Base-by-base conservation (phyloP, 768 basidiomycete genomes). In the Amanita muscaria region DNA sequence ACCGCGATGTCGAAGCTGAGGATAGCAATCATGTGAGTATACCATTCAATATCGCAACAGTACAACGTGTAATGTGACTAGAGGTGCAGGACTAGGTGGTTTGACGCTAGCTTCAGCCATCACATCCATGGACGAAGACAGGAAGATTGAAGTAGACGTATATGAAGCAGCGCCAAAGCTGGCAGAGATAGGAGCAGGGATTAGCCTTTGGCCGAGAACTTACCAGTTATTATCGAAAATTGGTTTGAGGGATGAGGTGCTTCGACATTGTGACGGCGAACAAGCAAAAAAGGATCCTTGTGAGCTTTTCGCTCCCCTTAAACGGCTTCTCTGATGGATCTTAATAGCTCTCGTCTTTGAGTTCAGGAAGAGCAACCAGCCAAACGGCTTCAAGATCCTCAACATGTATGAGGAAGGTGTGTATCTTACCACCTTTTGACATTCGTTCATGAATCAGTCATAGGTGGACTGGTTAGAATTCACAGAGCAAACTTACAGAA, bases 401-500 rank as follows among this genome's bases (percentile, higher is more conserved):
- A 66, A 68, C 14, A 56, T 84, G 38, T 58, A 72, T 31, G 75
- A 78, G 0, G 72, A 78, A 56, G 82, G 83, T 31, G n/a, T 9
- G 3, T 23, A 11, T 23, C 40, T 37, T 40, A 30, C 23, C 29
- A 29, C 48, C 24, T 23, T 19, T 16, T 40, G 36, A n/a, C 32
- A 42, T 53, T 47, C 42, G 21, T 36, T 40, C n/a, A n/a, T n/a
- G n/a, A n/a, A n/a, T n/a, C n/a, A n/a, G n/a, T n/a, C 18, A 31
- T 54, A 79, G 77, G 77, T n/a, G 59, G 61, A 45, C 43, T 77
- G 49, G 64, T 77, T 49, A 59, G 61, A 47, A 67, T 86, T 49
- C 83, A 83, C 58, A 76, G 84, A 12, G 69, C 80, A 18, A 80
- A 83, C 51, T 82, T 85, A 52, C 81, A 84, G 45, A 59, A 64